Base-by-base conservation (phyloP, 2,329 filamentous ascomycete genomes). In the Arthrobotrys megalospora region DNA sequence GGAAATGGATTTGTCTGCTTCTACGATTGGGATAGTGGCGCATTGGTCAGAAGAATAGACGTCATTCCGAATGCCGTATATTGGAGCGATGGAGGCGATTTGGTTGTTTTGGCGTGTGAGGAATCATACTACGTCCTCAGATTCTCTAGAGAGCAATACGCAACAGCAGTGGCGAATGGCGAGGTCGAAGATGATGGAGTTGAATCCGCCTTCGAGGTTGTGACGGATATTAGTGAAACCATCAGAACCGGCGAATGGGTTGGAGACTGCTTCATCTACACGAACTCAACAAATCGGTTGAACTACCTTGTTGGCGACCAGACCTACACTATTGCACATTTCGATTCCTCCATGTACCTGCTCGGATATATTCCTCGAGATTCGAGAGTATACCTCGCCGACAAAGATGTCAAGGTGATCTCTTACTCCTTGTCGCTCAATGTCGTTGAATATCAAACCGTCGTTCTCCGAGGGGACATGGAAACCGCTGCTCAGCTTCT, bases 251-350 rank as follows among this genome's bases (percentile, higher is more conserved):
- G 95, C 81, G 93, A 97, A 86, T 99, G 96, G 96, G 93, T 99
- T 72, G 96, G 96, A 80, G 96, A 99, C 86, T 97, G 95, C 87
- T 97, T 99, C 88, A 94, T 98, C 84, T 99, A 98, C 88, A 97
- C 96, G 69, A 98, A 97, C 88, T 92, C 89, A 84, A 97, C 94
- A 8, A 97, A 98, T 87, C 92, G 96, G 79, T 88, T 99, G 77
- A 98, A 98, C 87, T 98, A 98, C 86, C 90, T 99, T 21, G 95
- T 99, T 12, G 96, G 96, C 80, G 96, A 98, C 85, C 94, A 98
- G 86, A 97, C 94, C 12, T 97, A 98, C 87, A 97, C 95, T 2
- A 92, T 99, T 80, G 96, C 94, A 11, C 95, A 98, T 86, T 98
- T 97, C 83, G 96, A 99, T 85, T 91, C 94, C 84, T 90, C 94